Evolutionary conservation across 2,329 filamentous ascomycete genomes (phyloP).

Genomic region (Fusarium dimerum): DNA sequence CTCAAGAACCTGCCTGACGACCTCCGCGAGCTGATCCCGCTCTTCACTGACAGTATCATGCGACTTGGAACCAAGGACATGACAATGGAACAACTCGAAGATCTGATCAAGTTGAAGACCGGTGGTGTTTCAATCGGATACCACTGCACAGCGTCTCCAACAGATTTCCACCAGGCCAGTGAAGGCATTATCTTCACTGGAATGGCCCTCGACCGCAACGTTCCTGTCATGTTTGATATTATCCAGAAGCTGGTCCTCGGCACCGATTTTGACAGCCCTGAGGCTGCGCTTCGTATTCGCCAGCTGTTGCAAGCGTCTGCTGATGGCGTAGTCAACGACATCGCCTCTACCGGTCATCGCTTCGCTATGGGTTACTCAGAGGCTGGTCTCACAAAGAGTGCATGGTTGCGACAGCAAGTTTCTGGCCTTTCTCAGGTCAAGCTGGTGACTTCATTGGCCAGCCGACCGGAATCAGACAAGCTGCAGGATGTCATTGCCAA

Average conservation of each 20-base stretch:
- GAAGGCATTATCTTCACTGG: conserved; percentile 86
- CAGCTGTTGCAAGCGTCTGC: conserved; percentile 85
- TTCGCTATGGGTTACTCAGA: conserved; percentile 85
- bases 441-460: conserved; percentile 76
- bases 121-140: conserved; percentile 86
- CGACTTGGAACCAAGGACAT: conserved; percentile 84
- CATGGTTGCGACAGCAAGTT: conserved; percentile 79
- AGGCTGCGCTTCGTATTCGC: conserved; percentile 78
- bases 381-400: conserved; percentile 71
- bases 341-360: conserved; percentile 86
- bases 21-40: conserved; percentile 77
- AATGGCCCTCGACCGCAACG: conserved; percentile 85
- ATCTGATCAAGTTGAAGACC: conserved; percentile 93
- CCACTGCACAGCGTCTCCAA: conserved; percentile 77
- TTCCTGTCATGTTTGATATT: conserved; percentile 88
- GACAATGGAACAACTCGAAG: conserved; percentile 93
- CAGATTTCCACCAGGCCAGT: conserved; percentile 66
- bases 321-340: conserved; percentile 86
- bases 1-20: conserved; percentile 81
- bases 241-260: conserved; percentile 78
- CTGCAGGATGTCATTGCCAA: conserved; percentile 77
- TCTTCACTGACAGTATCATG: conserved; percentile 93
- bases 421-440: conserved; percentile 88
- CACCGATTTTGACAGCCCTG: conserved; percentile 84
- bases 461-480: conserved; percentile 67